Base-by-base conservation (phyloP, 2,329 filamentous ascomycete species). In the Colletotrichum sp. region DNA sequence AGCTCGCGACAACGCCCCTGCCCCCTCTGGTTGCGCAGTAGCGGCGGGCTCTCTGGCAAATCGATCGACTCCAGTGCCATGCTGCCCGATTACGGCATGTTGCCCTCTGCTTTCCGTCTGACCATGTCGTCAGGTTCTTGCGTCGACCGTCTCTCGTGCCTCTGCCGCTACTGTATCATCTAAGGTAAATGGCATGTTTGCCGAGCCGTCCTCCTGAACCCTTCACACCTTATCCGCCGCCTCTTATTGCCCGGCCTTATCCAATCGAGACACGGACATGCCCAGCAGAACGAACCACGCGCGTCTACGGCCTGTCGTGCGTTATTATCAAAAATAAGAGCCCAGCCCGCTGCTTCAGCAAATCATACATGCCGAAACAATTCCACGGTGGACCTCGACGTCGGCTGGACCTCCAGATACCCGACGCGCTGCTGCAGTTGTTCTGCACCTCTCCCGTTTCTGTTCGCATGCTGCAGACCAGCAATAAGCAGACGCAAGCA, bases 401-500 rank as follows among this genome's bases (percentile, higher is more conserved):
- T 69, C 66, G 52, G 52, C 52, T 69, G 29, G 65, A 34, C 66
- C 66, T 61, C 32, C 52, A 72, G 69, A 67, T 75, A 72, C 69
- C 73, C 73, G 57, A 72, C 69, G 32, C 73, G 32, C 63, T 68
- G 73, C 71, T 68, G 73, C 69, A 68, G 63, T 63, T 27, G 55
- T 67, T 67, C 67, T 71, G 71, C 72, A 66, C 49, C 62, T 64
- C 62, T 34, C 62, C 62, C 62, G 62, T 64, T 64, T 57, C 69
- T 66, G 71, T 65, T 57, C 62, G 39, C 29, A 73, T 76, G 70
- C 52, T 76, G 73, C 73, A 73, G 64, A 55, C 25, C 61, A 71
- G 59, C 69, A 36, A 69, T 62, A 61, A 73, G 64, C 59, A 69
- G 73, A 73, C 34, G 73, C 73, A 73, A 69, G 73, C 70, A 73